Base-by-base conservation (phyloP, 75 land plant species). In the Cupressus sempervirens region DNA sequence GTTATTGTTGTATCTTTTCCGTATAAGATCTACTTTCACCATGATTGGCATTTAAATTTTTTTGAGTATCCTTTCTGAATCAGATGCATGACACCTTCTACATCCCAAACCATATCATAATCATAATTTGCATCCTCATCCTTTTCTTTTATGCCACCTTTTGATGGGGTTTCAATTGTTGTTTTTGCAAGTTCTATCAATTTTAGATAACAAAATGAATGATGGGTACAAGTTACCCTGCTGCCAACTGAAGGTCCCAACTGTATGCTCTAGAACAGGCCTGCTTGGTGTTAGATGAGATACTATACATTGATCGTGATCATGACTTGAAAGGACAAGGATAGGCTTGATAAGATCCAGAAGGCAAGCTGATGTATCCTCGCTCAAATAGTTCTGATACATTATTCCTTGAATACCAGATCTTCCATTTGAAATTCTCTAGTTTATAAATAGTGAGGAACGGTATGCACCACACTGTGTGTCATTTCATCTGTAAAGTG, bases 211-310 rank as follows among this genome's bases (percentile, higher is more conserved):
- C 82, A 97, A 86, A 94, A 95, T 92, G 88, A 97, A 95, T 34
- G 99, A 97, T 41, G 99, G 99, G 86, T 90, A 91, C 56, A 92
- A 70, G 86, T 93, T 97, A 30, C 98, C 99, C 82, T 93, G 96
- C 86, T 97, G 97, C 99, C 97, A 95, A 86, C 96, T 97, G 83
- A 97, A 83, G 29, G 96, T 97, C 62, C 99, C 99, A 72, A 97
- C 81, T 52, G 97, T 95, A 77, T 97, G 95, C 96, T 97, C 99
- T 62, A 50, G 86, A 38, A 93, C 85, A 65, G 84, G 80, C 30
- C 94, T 93, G 84, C 29, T 13, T 65, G 88, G 84, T 41, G 92
- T 85, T 40, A 82, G 83, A 86, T 97, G 97, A 8, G 68, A 85
- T 26, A 91, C 67, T 36, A 90, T 91, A 70, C 99, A 97, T 75